These are phyloP conservation scores for Discostella stelligeroides DNA, from an alignment of 108 stramenopile species.

Conservation along the genomic window DNA sequence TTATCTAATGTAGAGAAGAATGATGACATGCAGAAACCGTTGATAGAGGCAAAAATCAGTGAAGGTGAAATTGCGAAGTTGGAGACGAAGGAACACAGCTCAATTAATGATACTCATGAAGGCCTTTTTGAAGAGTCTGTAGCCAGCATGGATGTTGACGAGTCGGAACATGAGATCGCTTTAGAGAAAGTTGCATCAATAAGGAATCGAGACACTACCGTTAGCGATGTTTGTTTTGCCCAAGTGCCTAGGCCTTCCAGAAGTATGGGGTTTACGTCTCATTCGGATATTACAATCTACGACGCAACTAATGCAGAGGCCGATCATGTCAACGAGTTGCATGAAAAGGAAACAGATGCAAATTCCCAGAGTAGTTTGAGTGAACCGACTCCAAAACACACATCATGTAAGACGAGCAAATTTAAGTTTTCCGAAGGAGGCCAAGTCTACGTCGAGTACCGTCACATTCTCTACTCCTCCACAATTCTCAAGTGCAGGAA, in stretches of 20 bases:
- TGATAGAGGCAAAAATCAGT: neutral
- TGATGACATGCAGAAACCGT: neutral
- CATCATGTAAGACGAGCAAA: constrained; percentile 6
- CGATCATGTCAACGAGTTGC: constrained; percentile 17
- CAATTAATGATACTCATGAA: neutral
- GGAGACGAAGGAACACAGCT: neutral
- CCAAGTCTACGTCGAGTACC: constrained; percentile 52
- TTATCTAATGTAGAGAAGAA: neutral
- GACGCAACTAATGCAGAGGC: neutral
- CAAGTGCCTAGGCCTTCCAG: neutral
- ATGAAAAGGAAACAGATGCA: constrained; percentile 7
- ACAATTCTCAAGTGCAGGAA: constrained; percentile 41
- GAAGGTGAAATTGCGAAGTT: neutral
- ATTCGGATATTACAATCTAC: neutral
- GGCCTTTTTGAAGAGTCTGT: neutral
- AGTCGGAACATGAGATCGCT: neutral
- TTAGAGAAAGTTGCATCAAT: constrained; percentile 2
- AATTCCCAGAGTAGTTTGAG: constrained; percentile 1
- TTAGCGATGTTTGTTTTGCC: constrained; percentile 11
- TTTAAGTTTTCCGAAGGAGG: constrained; percentile 41
- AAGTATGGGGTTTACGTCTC: neutral
- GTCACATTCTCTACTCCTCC: constrained; percentile 45
- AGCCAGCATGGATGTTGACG: constrained; percentile 8
- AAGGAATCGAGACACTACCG: constrained; percentile 11
- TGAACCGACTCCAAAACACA: constrained; percentile 1